Evolutionary conservation across 371 early-diverging fungal genomes (phyloP).

Genomic region (Apophysomyces elegans): DNA sequence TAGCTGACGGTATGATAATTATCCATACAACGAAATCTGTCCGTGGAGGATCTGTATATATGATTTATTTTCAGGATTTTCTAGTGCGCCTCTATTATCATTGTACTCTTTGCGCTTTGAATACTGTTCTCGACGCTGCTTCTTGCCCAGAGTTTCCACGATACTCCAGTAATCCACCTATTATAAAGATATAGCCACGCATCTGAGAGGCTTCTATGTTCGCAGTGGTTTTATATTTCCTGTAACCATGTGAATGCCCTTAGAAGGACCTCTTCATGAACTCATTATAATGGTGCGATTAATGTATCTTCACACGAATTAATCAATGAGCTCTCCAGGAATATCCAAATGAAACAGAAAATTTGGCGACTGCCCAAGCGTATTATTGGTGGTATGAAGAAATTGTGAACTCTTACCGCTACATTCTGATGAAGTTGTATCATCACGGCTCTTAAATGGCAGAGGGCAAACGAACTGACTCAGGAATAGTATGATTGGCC

Average conservation of each 20-base stretch:
- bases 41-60: background rate
- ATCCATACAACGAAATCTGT: conserved; percentile 3
- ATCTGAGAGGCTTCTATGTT: background rate
- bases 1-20: background rate
- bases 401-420: too few species aligned
- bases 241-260: background rate
- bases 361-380: conserved; percentile 16
- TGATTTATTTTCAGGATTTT: background rate
- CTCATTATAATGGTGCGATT: too few species aligned
- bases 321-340: too few species aligned
- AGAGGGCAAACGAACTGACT: background rate
- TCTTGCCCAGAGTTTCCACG: background rate
- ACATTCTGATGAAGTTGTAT: background rate
- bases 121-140: background rate
- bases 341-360: background rate
- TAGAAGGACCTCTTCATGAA: too few species aligned
- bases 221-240: background rate
- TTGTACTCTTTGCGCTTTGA: background rate
- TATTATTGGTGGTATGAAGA: conserved; percentile 21
- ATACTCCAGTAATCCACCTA: conserved; percentile 2
- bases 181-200: background rate
- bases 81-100: background rate
- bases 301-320: too few species aligned
- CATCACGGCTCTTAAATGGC: background rate
- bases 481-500: too few species aligned